Percentiles rank a stretch among this genome's conserved stretches.
phyloP scores from a whole-genome alignment of 768 basidiomycete genomes.

The Cyclocybe aegerita region DNA sequence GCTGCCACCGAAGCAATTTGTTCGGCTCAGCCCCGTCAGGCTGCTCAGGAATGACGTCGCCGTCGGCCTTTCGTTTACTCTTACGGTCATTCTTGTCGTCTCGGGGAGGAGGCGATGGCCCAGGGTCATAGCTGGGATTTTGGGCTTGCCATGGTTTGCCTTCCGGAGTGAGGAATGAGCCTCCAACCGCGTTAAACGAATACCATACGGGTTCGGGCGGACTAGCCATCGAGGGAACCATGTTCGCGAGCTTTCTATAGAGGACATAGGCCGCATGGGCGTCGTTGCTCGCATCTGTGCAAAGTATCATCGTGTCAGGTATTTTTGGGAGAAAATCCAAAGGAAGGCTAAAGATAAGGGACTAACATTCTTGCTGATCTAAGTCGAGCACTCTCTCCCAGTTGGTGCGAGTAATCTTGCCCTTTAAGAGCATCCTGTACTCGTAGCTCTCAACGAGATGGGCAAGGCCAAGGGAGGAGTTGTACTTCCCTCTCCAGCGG shows the following conservation, averaged over 20 bases:
- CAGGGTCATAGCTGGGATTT: constrained; percentile 74
- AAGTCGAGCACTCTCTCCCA: constrained; percentile 57
- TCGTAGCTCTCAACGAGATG: constrained; percentile 65
- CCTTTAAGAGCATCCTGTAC: constrained; percentile 52
- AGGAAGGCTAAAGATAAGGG: constrained; percentile 2
- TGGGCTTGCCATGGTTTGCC: constrained; percentile 50
- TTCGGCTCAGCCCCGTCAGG: too few species aligned
- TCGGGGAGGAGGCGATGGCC: constrained; percentile 52
- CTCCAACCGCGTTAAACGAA: constrained; percentile 53
- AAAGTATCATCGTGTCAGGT: background rate
- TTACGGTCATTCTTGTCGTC: constrained; percentile 11
- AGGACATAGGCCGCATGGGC: constrained; percentile 62
- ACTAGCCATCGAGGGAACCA: constrained; percentile 35
- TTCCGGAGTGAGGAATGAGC: constrained; percentile 42
- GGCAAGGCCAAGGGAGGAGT: constrained; percentile 58
- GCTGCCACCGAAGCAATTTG: too few species aligned
- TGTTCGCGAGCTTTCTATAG: constrained; percentile 43
- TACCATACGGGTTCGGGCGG: constrained; percentile 46
- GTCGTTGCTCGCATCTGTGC: constrained; percentile 70
- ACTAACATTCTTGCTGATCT: constrained; percentile 62
- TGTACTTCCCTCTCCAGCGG: constrained; percentile 73
- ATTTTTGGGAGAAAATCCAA: constrained; percentile 1
- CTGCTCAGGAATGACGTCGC: background rate
- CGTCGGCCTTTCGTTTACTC: background rate
- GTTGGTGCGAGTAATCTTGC: constrained; percentile 61